phyloP scores from a whole-genome alignment of 1,139 yeast species.

The Pichia sp. region DNA sequence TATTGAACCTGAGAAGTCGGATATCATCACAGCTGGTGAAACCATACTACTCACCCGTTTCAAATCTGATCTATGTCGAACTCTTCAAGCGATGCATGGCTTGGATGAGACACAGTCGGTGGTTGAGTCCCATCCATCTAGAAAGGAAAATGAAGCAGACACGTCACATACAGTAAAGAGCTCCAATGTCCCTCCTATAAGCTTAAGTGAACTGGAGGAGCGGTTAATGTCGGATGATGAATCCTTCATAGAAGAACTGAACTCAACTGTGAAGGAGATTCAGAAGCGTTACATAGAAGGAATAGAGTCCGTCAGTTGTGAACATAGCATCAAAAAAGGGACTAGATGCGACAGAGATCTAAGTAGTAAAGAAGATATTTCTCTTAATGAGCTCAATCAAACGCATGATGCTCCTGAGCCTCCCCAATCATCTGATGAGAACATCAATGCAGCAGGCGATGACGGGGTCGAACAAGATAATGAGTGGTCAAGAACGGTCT shows the following conservation, averaged over 20 bases:
- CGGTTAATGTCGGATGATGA: slow-evolving; percentile 6
- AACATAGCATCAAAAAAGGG: too few species aligned
- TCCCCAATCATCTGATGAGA: too few species aligned
- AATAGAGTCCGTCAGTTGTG: not conserved
- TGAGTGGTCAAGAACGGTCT: slow-evolving; percentile 20
- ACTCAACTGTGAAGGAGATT: slow-evolving; percentile 1
- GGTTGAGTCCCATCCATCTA: too few species aligned
- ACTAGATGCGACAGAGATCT: not conserved
- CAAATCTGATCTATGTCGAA: not conserved
- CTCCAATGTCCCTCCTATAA: not conserved
- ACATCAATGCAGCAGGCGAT: not conserved
- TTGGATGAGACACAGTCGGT: not conserved
- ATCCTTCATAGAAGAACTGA: slow-evolving; percentile 5
- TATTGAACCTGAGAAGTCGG: slow-evolving; percentile 40
- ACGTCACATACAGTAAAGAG: not conserved
- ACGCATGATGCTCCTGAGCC: too few species aligned
- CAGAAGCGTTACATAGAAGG: not conserved
- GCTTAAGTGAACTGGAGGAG: too few species aligned
- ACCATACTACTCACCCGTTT: slow-evolving; percentile 6
- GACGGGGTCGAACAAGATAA: slow-evolving; percentile 2
- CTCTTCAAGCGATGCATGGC: slow-evolving; percentile 1
- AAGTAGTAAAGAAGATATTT: not conserved
- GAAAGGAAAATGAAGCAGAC: not conserved
- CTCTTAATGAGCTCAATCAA: not conserved
- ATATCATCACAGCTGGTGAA: slow-evolving; percentile 28